phyloP scores from a whole-genome alignment of 345 rosid species.

The Eutrema heterophyllum region DNA sequence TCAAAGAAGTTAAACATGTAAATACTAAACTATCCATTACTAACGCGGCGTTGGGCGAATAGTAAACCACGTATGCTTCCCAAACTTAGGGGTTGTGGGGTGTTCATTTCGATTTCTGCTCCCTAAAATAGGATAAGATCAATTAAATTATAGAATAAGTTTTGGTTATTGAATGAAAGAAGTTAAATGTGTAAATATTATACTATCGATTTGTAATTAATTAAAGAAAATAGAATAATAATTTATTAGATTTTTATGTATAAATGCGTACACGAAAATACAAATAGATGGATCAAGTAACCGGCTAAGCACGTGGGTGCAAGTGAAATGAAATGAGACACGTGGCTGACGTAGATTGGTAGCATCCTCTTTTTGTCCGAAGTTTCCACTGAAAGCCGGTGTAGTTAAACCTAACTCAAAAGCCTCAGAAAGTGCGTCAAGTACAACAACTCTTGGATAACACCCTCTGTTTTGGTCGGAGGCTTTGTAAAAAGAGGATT shows the following conservation, averaged over 20 bases:
- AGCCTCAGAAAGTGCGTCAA: background rate
- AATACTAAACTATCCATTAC: too few species aligned
- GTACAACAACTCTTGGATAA: slow-evolving; percentile 17
- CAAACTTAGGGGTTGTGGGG: too few species aligned
- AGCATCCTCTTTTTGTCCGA: background rate
- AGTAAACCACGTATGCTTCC: too few species aligned
- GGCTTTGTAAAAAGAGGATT: background rate
- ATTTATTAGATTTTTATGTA: background rate
- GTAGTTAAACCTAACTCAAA: slow-evolving; percentile 29
- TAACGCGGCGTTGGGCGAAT: too few species aligned
- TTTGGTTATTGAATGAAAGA: background rate
- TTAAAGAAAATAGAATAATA: background rate
- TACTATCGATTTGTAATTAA: background rate
- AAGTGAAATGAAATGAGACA: background rate
- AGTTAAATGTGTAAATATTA: background rate
- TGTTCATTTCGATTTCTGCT: too few species aligned
- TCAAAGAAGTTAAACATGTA: background rate
- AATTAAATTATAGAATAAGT: background rate
- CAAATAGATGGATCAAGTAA: slow-evolving; percentile 16
- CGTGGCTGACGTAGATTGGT: slow-evolving; percentile 25
- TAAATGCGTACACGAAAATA: slow-evolving; percentile 11
- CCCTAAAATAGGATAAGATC: too few species aligned
- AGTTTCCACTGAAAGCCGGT: slow-evolving; percentile 24
- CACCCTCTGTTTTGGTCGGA: background rate
- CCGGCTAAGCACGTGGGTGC: slow-evolving; percentile 26